phyloP scores from a whole-genome alignment of 768 basidiomycete genomes.

The Xerocomellus amylosporus region DNA sequence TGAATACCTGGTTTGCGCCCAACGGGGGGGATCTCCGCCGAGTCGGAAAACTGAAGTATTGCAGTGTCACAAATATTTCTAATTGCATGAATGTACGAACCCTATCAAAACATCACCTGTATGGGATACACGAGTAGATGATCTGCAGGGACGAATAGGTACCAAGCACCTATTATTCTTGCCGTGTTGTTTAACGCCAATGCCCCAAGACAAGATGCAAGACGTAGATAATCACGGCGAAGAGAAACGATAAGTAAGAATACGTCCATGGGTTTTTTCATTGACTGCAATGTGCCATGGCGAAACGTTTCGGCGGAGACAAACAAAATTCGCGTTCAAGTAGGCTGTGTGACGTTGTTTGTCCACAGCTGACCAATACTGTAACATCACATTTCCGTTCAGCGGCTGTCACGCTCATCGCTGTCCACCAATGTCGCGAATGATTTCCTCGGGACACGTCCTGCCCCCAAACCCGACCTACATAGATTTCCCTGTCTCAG shows the following conservation, averaged over 20 bases:
- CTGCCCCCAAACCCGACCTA: constrained; percentile 54
- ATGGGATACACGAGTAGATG: constrained; percentile 54
- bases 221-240: constrained; percentile 66
- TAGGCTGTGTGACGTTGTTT: constrained; percentile 1
- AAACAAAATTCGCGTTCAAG: no score
- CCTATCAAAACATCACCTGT: constrained; percentile 35
- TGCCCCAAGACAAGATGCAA: constrained; percentile 41
- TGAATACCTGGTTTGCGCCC: no score
- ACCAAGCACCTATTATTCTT: constrained; percentile 36
- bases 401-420: no score
- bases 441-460: constrained; percentile 12
- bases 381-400: neutral
- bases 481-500: constrained; percentile 59
- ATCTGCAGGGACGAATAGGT: constrained; percentile 47
- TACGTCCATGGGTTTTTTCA: neutral
- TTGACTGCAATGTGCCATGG: no score
- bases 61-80: neutral
- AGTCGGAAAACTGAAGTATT: neutral
- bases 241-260: neutral
- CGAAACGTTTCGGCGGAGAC: no score
- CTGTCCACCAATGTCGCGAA: constrained; percentile 24
- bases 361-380: constrained; percentile 11
- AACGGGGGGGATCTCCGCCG: no score
- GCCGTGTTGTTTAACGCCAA: constrained; percentile 72
- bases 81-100: constrained; percentile 21